A percentile compares a stretch with the other conserved stretches of the same genome.
Evolutionary conservation across 23 red algal genomes (phyloP).

Genomic region (Agarophyton chilense): DNA sequence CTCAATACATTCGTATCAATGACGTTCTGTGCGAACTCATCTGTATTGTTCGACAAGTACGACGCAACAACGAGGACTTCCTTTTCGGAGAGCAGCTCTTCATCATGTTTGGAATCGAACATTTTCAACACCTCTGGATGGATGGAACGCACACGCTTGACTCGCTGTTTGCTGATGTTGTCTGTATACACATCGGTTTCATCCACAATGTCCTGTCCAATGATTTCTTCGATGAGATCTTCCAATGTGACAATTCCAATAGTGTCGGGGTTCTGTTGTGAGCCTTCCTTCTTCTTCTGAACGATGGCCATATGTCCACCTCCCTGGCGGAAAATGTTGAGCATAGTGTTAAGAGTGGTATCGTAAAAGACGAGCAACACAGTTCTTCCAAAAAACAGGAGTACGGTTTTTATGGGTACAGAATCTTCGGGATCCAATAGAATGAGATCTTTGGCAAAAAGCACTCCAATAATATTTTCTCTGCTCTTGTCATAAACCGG

Average conservation of each 20-base stretch:
- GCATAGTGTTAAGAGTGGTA: slow-evolving; percentile 80
- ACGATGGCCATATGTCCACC: slow-evolving; percentile 96
- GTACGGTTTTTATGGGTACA: slow-evolving; percentile 81
- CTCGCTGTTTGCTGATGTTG: slow-evolving; percentile 70
- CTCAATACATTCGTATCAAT: slow-evolving; percentile 56
- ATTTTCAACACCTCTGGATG: slow-evolving; percentile 86
- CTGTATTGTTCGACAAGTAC: slow-evolving; percentile 71
- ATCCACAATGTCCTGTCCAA: slow-evolving; percentile 96
- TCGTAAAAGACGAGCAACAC: slow-evolving; percentile 61
- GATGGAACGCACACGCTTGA: slow-evolving; percentile 74
- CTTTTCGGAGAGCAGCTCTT: slow-evolving; percentile 70
- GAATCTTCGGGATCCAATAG: slow-evolving; percentile 96
- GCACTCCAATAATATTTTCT: slow-evolving; percentile 88
- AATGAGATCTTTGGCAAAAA: slow-evolving; percentile 96
- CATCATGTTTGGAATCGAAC: slow-evolving; percentile 70
- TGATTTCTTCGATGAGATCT: slow-evolving; percentile 98
- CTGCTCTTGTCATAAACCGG: slow-evolving; percentile 85
- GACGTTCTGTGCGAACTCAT: slow-evolving; percentile 59
- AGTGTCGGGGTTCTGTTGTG: slow-evolving; percentile 28
- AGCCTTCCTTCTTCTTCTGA: slow-evolving; percentile 49
- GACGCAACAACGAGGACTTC: slow-evolving; percentile 70
- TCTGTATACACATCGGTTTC: slow-evolving; percentile 97
- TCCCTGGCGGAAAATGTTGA: slow-evolving; percentile 87
- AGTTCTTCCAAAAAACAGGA: slow-evolving; percentile 78
- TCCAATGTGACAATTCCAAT: slow-evolving; percentile 95